phyloP scores from a whole-genome alignment of 1,284 basidiomycete species.

The Heterobasidion parviporum region DNA sequence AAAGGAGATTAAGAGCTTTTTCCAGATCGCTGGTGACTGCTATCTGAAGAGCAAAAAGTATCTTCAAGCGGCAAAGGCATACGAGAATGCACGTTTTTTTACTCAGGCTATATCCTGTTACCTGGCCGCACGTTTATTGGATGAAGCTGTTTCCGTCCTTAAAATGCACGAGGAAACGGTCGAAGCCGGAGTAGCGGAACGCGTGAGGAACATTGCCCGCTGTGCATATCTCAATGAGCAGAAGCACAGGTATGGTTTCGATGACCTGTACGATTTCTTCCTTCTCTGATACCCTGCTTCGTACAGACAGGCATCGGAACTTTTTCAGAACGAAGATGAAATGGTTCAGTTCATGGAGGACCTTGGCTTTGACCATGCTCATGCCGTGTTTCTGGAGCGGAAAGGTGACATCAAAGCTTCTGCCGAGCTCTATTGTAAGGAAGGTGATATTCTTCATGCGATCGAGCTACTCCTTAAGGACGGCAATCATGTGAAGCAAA shows the following conservation, averaged over 20 bases:
- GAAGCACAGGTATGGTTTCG: conserved; percentile 32
- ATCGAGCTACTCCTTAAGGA: conserved; percentile 37
- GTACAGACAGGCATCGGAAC: conserved; percentile 33
- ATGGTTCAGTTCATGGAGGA: conserved; percentile 50
- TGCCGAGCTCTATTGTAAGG: conserved; percentile 43
- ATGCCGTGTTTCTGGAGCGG: conserved; percentile 37
- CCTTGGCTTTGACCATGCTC: conserved; percentile 42
- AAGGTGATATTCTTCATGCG: conserved; percentile 42
- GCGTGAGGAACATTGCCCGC: conserved; percentile 38
- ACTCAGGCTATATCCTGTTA: conserved; percentile 37
- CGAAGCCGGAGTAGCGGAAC: conserved; percentile 29
- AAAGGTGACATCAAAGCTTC: conserved; percentile 40
- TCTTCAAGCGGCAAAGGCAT: conserved; percentile 36
- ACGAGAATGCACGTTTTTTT: conserved; percentile 34
- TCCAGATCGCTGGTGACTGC: neutral
- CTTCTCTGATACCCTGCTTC: neutral
- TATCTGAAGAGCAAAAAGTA: conserved; percentile 20
- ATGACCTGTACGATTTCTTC: neutral
- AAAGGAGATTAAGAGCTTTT: neutral
- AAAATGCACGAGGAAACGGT: conserved; percentile 17
- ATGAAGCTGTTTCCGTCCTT: conserved; percentile 44
- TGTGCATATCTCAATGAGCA: conserved; percentile 41
- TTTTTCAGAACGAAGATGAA: conserved; percentile 48
- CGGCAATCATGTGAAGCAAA: neutral
- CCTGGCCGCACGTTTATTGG: conserved; percentile 40